Percentiles rank a stretch among this genome's conserved stretches.
phyloP scores from a whole-genome alignment of 768 basidiomycete genomes.

The Lactarius tabidus region DNA sequence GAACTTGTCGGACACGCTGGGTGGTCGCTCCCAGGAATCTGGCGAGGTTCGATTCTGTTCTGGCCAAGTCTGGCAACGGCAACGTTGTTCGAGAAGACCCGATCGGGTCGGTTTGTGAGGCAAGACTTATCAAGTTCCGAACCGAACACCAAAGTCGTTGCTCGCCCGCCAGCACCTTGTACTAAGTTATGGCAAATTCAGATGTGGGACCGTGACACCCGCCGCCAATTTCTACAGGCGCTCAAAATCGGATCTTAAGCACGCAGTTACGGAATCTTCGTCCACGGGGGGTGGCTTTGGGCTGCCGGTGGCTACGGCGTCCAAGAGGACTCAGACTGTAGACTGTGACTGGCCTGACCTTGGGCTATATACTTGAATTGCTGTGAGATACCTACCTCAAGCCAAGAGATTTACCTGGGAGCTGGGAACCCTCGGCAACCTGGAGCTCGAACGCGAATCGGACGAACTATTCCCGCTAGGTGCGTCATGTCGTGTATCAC shows the following conservation, averaged over 20 bases:
- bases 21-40: too few species aligned
- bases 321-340: background rate
- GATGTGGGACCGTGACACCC: slow-evolving; percentile 32
- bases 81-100: too few species aligned
- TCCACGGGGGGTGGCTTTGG: slow-evolving; percentile 33
- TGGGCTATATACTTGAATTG: background rate
- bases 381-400: background rate
- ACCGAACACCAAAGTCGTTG: too few species aligned
- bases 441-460: background rate
- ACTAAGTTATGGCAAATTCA: slow-evolving; percentile 14
- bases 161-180: too few species aligned
- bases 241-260: slow-evolving; percentile 3
- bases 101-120: too few species aligned
- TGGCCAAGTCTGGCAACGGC: too few species aligned
- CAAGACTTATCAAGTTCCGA: too few species aligned
- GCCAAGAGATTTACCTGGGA: background rate
- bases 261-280: slow-evolving; percentile 26
- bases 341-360: background rate
- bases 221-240: slow-evolving; percentile 29
- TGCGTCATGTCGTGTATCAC: background rate
- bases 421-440: background rate
- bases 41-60: too few species aligned
- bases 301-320: background rate
- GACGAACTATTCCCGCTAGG: background rate
- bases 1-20: too few species aligned